These are phyloP conservation scores for Wickerhamiella siamensis DNA, from an alignment of 805 yeast genomes.

Conservation along the genomic window DNA sequence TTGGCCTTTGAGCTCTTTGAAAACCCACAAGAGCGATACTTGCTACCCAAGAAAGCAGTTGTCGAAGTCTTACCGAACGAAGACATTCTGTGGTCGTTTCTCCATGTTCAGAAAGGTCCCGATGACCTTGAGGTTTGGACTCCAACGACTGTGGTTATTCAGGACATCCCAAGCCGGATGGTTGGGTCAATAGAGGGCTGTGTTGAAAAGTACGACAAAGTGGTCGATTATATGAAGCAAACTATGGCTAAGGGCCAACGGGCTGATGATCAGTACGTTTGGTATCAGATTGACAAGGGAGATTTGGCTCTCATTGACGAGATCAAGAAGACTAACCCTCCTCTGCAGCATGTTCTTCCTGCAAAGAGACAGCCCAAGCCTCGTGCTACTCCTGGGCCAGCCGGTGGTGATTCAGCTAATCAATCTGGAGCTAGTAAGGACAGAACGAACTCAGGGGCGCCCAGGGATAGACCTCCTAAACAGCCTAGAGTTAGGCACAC, in stretches of 20 bases:
- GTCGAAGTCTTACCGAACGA: conserved; percentile 34
- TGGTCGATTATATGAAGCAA: conserved; percentile 44
- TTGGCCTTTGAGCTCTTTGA: conserved; percentile 70
- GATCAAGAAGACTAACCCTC: conserved; percentile 14
- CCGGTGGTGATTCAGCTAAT: neutral
- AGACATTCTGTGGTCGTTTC: conserved; percentile 27
- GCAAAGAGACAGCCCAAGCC: conserved; percentile 10
- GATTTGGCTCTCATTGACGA: conserved; percentile 21
- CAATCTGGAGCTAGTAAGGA: neutral
- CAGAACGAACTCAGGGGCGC: neutral
- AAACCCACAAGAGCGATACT: conserved; percentile 56
- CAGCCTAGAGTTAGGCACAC: neutral
- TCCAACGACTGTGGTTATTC: conserved; percentile 50
- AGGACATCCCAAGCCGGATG: conserved; percentile 50
- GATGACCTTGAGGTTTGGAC: conserved; percentile 27
- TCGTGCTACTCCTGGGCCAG: conserved; percentile 2
- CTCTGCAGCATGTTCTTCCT: conserved; percentile 11
- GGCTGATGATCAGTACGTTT: conserved; percentile 46
- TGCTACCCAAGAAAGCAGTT: conserved; percentile 63
- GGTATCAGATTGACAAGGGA: conserved; percentile 51
- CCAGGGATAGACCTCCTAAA: neutral
- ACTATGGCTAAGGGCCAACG: conserved; percentile 47
- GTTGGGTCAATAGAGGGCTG: conserved; percentile 54
- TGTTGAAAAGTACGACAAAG: conserved; percentile 42
- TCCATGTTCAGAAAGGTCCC: conserved; percentile 18